phyloP scores from a whole-genome alignment of 345 rosid genomes.

The Salix purpurea region DNA sequence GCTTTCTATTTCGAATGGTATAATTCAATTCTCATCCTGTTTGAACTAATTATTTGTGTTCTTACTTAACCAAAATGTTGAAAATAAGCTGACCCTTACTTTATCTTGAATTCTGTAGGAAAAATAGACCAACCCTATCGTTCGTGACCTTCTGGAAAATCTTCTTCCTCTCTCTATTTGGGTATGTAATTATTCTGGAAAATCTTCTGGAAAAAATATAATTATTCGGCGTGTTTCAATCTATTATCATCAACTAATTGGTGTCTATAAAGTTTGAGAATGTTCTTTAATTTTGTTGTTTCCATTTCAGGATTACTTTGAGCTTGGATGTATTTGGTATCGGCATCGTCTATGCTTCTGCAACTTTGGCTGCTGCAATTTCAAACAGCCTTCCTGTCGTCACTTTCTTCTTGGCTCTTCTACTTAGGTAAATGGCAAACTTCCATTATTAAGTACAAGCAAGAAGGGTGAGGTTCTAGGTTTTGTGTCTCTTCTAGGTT shows the following conservation, averaged over 20 bases:
- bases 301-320: conserved; percentile 47
- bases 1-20: conserved; percentile 74
- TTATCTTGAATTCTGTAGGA: conserved; percentile 35
- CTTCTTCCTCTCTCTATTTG: conserved; percentile 62
- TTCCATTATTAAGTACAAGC: neutral
- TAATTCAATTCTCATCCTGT: neutral
- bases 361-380: conserved; percentile 85
- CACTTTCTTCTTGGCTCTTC: conserved; percentile 82
- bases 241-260: neutral
- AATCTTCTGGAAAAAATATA: too few species aligned
- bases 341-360: conserved; percentile 67
- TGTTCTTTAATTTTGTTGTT: neutral
- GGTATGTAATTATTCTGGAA: conserved; percentile 34
- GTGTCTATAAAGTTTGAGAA: neutral
- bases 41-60: neutral
- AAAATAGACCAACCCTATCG: conserved; percentile 61
- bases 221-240: neutral
- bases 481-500: neutral
- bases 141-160: conserved; percentile 67
- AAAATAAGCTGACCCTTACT: neutral
- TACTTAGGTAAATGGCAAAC: conserved; percentile 44
- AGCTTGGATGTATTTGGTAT: conserved; percentile 63
- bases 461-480: neutral
- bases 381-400: conserved; percentile 78
- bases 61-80: neutral